Conservation (phyloP, 345 rosid species). For the Acer saccharum region DNA sequence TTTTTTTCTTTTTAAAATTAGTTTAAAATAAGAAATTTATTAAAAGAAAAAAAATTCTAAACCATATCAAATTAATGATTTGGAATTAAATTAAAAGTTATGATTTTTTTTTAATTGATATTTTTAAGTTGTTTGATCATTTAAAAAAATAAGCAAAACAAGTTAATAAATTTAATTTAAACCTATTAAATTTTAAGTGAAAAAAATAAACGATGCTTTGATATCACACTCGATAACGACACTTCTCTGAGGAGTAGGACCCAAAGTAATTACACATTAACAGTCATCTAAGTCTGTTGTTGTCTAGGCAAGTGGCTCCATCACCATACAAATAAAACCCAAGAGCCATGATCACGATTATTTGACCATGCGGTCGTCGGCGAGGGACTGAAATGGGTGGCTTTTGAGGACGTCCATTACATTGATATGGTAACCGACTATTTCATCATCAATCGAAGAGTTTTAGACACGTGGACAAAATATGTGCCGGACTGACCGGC, state of each 20-base stretch:
- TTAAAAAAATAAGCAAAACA: too few relatives aligned
- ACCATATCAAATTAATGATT: too few relatives aligned
- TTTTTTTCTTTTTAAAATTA: too few relatives aligned
- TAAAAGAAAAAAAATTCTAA: too few relatives aligned
- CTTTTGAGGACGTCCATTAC: neutral
- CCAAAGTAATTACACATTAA: neutral
- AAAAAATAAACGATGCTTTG: neutral
- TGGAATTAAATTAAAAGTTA: too few relatives aligned
- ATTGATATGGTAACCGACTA: constrained; percentile 37
- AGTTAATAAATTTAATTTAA: too few relatives aligned
- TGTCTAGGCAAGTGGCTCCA: constrained; percentile 12
- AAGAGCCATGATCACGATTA: neutral
- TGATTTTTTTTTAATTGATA: too few relatives aligned
- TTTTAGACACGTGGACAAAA: constrained; percentile 32
- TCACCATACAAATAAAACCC: constrained; percentile 18
- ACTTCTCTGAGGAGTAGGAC: neutral
- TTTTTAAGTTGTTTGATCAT: too few relatives aligned
- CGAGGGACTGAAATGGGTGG: neutral
- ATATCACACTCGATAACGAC: constrained; percentile 7
- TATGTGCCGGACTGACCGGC: constrained; percentile 29
- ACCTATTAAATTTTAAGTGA: too few relatives aligned
- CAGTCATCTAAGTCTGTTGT: neutral
- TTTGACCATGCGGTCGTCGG: neutral
- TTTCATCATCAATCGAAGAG: constrained; percentile 28
- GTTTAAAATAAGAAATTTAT: too few relatives aligned